Base-by-base conservation (phyloP, 257 asterid genomes). In the Ajuga chamaepitys region DNA sequence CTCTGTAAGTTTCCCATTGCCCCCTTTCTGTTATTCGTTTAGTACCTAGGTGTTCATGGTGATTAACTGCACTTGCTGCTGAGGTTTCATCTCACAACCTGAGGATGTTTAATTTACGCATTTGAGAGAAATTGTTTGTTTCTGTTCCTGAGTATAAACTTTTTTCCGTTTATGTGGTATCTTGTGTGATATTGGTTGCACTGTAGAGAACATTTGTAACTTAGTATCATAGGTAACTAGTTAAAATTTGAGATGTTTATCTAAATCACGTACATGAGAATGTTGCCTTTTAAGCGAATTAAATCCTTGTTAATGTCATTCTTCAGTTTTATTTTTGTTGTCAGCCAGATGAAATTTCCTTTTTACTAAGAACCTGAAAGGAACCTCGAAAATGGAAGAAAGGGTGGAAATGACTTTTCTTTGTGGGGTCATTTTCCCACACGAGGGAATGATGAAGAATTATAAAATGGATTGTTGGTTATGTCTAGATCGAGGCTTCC, bases 1-100 rank as follows among this genome's bases (percentile, higher is more conserved):
- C 74, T 69, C 78, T 52, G 94, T 85, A 78, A 78, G 96, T 70
- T 5, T 70, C 1, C 7, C 46, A 28, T 14, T 0, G 7, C 13
- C 26, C 47, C 21, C 7, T 8, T 58, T 45, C 35, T 44, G 8
- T 10, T 42, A 1, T 20, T 54, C 55, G 5, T 18, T 22, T 18
- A 14, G 20, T 24, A 18, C 16, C 45, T 44, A 0, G 24, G 46
- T 21, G n/a, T 46, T 35, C 26, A 22, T 35, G 55, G 7, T 34
- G 44, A 37, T 45, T 58, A 30, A 54, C 44, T 54, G 44, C 46
- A n/a, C n/a, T 74, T 34, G 45, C 13, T 74, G 10, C 25, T 28
- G 18, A n/a, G 16, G 0, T 32, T 53, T n/a, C 35, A 55, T 16
- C 12, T 22, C 13, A 16, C 14, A 28, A 41, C 17, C 60, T 32